phyloP scores from a whole-genome alignment of 805 yeast species.

The Zygoascus biomembranicola region DNA sequence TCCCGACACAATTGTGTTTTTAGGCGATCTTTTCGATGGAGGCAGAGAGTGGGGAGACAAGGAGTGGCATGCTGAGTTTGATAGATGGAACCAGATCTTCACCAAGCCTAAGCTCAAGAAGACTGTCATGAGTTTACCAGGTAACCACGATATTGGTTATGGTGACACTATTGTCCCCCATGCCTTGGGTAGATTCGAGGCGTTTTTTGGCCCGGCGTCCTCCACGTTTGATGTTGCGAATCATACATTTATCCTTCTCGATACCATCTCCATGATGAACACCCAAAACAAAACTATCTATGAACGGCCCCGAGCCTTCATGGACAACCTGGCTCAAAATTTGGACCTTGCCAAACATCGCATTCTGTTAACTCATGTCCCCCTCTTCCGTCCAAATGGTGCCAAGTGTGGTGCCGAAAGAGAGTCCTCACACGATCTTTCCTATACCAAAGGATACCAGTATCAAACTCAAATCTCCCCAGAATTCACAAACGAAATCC shows the following conservation, averaged over 20 bases:
- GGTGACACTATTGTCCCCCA: conserved; percentile 58
- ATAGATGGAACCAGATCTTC: conserved; percentile 61
- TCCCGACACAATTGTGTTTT: conserved; percentile 69
- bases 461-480: conserved; percentile 82
- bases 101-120: conserved; percentile 42
- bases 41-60: conserved; percentile 79
- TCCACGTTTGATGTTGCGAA: conserved; percentile 50
- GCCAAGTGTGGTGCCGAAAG: conserved; percentile 64
- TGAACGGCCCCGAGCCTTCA: conserved; percentile 42
- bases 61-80: conserved; percentile 61
- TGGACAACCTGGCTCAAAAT: conserved; percentile 31
- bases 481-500: conserved; percentile 48
- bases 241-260: conserved; percentile 70
- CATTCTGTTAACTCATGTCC: conserved; percentile 78
- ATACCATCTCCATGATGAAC: conserved; percentile 75
- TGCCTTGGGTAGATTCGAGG: conserved; percentile 54
- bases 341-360: conserved; percentile 38
- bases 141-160: conserved; percentile 96
- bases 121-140: conserved; percentile 53
- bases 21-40: conserved; percentile 93
- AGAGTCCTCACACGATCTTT: conserved; percentile 60
- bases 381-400: conserved; percentile 63
- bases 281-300: conserved; percentile 38
- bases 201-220: conserved; percentile 65
- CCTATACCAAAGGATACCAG: conserved; percentile 67